A percentile compares a stretch with the other conserved stretches of the same genome.
Evolutionary conservation across 306 rosid genomes (phyloP).

Genomic region (Castanopsis chinensis): DNA sequence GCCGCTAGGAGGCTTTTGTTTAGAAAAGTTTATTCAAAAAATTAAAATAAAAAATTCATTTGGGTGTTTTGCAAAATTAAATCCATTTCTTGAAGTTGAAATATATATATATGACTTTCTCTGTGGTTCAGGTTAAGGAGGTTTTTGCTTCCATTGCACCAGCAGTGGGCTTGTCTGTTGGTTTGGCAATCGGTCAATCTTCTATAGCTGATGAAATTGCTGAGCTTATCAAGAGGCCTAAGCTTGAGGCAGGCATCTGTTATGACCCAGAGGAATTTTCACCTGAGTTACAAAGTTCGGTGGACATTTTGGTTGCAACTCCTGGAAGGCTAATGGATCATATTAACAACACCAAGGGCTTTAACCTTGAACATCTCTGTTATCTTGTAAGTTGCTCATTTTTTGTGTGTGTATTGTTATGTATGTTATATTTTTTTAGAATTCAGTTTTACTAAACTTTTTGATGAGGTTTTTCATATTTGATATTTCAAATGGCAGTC

Average conservation of each 20-base stretch:
- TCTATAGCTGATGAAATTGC: slow-evolving; percentile 74
- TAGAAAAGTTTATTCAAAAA: too few species aligned
- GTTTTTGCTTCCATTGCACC: slow-evolving; percentile 73
- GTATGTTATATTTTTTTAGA: not conserved
- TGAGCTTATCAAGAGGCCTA: slow-evolving; percentile 51
- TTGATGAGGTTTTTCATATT: not conserved
- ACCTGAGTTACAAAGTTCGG: slow-evolving; percentile 47
- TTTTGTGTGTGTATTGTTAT: not conserved
- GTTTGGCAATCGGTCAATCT: slow-evolving; percentile 87
- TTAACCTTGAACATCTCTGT: slow-evolving; percentile 84
- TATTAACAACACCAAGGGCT: slow-evolving; percentile 67
- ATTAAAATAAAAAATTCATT: too few species aligned
- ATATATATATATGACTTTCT: not conserved
- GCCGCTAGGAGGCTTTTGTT: too few species aligned
- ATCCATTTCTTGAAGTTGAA: not conserved
- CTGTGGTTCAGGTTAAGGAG: slow-evolving; percentile 47
- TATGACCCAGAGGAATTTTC: slow-evolving; percentile 49
- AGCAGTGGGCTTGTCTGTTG: slow-evolving; percentile 74
- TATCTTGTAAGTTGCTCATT: slow-evolving; percentile 71
- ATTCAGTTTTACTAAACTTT: not conserved
- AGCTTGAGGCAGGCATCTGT: slow-evolving; percentile 52
- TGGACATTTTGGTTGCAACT: slow-evolving; percentile 90
- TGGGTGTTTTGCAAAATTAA: not conserved
- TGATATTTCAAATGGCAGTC: not conserved
- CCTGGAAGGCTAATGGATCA: slow-evolving; percentile 95